phyloP scores from a whole-genome alignment of 345 rosid species.

The Murraya paniculata region DNA sequence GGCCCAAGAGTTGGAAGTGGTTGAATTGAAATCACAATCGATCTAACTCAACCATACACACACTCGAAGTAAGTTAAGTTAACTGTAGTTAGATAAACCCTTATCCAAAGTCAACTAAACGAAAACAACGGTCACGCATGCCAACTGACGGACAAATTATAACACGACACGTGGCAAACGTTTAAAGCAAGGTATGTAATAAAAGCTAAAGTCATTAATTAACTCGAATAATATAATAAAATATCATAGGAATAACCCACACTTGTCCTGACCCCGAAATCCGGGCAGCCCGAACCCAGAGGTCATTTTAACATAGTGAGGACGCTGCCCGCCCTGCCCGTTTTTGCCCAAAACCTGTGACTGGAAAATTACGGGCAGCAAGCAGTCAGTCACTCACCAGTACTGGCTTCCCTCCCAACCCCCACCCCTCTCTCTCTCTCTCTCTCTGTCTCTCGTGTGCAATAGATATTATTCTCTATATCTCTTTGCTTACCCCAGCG shows the following conservation, averaged over 20 bases:
- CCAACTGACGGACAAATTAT: not conserved
- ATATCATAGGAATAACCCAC: not conserved
- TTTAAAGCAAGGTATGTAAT: not conserved
- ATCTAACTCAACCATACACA: not conserved
- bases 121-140: not conserved
- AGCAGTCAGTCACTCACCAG: slow-evolving; percentile 21
- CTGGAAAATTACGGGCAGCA: slow-evolving; percentile 45
- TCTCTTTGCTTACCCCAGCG: slow-evolving; percentile 22
- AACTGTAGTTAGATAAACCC: not conserved
- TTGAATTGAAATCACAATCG: not conserved
- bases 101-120: not conserved
- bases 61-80: not conserved
- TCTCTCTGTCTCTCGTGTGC: not conserved
- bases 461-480: slow-evolving; percentile 31
- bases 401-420: not conserved
- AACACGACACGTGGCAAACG: not conserved
- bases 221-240: not conserved
- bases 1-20: not conserved
- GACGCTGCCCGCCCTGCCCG: slow-evolving; percentile 16
- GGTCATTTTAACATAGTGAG: slow-evolving; percentile 2
- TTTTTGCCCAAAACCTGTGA: slow-evolving; percentile 25
- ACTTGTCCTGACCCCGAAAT: slow-evolving; percentile 18
- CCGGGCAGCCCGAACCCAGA: slow-evolving; percentile 31
- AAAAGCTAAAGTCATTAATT: not conserved
- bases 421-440: slow-evolving; percentile 13